A percentile compares a stretch with the other conserved stretches of the same genome.
phyloP scores from a whole-genome alignment of 495 filamentous ascomycete species.

The Penicillium daleae region DNA sequence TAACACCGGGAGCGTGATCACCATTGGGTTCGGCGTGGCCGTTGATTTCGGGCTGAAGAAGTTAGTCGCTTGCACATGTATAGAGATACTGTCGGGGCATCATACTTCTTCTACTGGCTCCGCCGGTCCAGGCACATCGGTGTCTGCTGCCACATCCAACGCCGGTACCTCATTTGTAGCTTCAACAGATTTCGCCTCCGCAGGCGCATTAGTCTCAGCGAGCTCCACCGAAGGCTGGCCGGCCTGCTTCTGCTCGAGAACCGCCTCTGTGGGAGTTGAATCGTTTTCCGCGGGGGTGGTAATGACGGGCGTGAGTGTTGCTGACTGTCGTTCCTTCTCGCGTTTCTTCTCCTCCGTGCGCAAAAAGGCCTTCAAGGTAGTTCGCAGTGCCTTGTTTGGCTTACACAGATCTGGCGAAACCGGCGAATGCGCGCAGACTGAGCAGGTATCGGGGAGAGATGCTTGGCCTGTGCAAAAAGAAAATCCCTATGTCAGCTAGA shows the following conservation, averaged over 20 bases:
- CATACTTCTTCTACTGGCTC: constrained; percentile 16
- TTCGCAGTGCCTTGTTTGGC: constrained; percentile 83
- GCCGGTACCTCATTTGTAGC: neutral
- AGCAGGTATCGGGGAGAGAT: constrained; percentile 78
- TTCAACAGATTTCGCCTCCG: neutral
- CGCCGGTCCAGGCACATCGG: neutral
- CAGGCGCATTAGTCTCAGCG: constrained; percentile 10
- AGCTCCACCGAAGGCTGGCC: constrained; percentile 1
- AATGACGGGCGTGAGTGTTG: constrained; percentile 32
- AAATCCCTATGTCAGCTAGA: constrained; percentile 27
- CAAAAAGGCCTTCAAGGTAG: constrained; percentile 86
- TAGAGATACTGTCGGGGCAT: neutral
- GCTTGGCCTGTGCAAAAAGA: constrained; percentile 64
- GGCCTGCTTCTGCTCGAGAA: neutral
- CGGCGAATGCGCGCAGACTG: constrained; percentile 89
- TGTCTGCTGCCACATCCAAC: constrained; percentile 3
- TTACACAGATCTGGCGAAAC: constrained; percentile 84
- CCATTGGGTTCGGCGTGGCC: constrained; percentile 7
- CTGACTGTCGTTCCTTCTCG: constrained; percentile 58
- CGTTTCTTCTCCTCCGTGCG: constrained; percentile 85
- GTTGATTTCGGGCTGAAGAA: neutral
- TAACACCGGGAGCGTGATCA: constrained; percentile 8
- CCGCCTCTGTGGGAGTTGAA: constrained; percentile 21
- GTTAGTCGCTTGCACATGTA: neutral
- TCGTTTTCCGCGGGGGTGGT: constrained; percentile 30